These are phyloP conservation scores for Aspergillus sp. DNA, from an alignment of 2,329 filamentous ascomycete genomes.

Conservation along the genomic window DNA sequence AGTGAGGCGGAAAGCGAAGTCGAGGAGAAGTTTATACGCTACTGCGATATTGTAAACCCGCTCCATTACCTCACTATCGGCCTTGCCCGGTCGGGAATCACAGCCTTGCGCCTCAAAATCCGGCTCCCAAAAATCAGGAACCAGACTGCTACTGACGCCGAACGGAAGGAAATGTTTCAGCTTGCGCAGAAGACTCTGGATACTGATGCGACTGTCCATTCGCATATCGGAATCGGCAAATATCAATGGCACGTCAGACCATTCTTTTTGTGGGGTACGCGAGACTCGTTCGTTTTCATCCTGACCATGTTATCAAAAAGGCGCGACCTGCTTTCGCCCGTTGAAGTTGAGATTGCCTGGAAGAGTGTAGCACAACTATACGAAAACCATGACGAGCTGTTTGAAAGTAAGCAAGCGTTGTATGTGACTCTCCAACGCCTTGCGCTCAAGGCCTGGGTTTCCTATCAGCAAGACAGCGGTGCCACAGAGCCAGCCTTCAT, in stretches of 20 bases:
- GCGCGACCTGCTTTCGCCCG: slow-evolving; percentile 13
- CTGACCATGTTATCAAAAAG: neutral
- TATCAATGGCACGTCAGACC: slow-evolving; percentile 46
- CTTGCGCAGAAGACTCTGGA: slow-evolving; percentile 8
- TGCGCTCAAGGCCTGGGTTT: neutral
- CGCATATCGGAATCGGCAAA: slow-evolving; percentile 33
- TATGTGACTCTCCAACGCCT: neutral
- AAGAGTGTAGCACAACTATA: slow-evolving; percentile 43
- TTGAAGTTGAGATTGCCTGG: slow-evolving; percentile 39
- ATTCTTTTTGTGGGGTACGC: slow-evolving; percentile 51
- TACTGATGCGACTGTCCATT: slow-evolving; percentile 36
- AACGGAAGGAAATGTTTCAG: neutral
- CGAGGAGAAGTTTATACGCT: slow-evolving; percentile 32
- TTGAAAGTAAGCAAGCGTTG: slow-evolving; percentile 17
- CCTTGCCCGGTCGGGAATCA: slow-evolving; percentile 43
- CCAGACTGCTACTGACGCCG: neutral
- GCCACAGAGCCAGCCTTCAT: neutral
- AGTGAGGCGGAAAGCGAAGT: slow-evolving; percentile 32
- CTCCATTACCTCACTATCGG: slow-evolving; percentile 45
- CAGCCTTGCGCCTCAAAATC: slow-evolving; percentile 44
- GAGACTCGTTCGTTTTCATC: slow-evolving; percentile 31
- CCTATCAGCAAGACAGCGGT: neutral
- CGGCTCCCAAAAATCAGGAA: slow-evolving; percentile 35
- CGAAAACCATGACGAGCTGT: slow-evolving; percentile 43
- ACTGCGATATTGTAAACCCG: slow-evolving; percentile 36